Evolutionary conservation across 805 yeast species (phyloP).

Genomic region (Candida odintsovae): DNA sequence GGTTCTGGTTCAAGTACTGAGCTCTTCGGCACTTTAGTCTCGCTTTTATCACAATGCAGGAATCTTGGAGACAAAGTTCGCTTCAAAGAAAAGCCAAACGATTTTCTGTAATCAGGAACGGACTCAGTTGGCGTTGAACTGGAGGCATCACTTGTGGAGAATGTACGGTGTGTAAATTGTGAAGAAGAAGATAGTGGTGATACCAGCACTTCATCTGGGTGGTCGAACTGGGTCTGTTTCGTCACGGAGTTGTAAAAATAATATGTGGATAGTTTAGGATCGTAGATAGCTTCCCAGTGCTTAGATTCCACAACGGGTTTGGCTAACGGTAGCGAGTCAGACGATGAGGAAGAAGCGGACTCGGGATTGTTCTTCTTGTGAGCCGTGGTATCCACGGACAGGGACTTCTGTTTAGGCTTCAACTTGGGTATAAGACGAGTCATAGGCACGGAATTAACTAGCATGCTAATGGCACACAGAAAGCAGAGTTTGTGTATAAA

Average conservation of each 20-base stretch:
- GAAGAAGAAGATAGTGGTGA: conserved; percentile 8
- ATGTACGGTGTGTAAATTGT: neutral
- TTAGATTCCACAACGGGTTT: conserved; percentile 16
- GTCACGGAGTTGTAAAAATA: conserved; percentile 28
- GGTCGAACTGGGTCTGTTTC: conserved; percentile 30
- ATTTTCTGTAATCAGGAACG: conserved; percentile 6
- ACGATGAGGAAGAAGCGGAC: neutral
- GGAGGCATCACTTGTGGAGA: neutral
- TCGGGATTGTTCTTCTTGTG: neutral
- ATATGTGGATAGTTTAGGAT: conserved; percentile 26
- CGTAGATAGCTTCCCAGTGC: conserved; percentile 22
- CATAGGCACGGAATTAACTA: conserved; percentile 1
- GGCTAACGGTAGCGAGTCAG: neutral
- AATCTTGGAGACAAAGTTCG: conserved; percentile 20
- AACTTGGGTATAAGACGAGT: conserved; percentile 3
- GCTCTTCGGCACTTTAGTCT: neutral
- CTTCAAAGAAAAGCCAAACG: conserved; percentile 12
- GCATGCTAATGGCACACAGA: neutral
- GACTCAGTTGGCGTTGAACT: neutral
- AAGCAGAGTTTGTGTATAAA: neutral
- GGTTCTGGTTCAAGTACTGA: neutral
- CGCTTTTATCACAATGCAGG: conserved; percentile 1
- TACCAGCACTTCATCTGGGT: conserved; percentile 34
- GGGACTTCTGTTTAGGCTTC: neutral
- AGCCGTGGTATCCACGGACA: neutral